Percentiles rank a stretch among this genome's conserved stretches.
These are phyloP conservation scores for Tilletia walkeri DNA, from an alignment of 1,284 basidiomycete genomes.

Conservation along the genomic window DNA sequence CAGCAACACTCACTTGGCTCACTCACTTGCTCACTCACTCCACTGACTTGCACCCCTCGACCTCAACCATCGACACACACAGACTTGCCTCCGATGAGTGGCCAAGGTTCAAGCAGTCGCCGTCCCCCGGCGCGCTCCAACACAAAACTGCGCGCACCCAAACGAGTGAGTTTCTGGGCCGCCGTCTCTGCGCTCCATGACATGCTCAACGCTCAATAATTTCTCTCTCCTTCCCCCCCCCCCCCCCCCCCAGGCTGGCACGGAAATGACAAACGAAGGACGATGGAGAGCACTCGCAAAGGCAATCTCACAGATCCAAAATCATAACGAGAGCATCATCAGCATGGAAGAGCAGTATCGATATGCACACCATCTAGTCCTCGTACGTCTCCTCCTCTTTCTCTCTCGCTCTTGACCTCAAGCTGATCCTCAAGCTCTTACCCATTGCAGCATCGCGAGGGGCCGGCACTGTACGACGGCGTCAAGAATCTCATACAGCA, in stretches of 20 bases:
- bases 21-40: too few relatives aligned
- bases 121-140: background rate
- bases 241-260: slow-evolving; percentile 34
- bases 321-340: slow-evolving; percentile 85
- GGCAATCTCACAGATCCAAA: slow-evolving; percentile 92
- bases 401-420: background rate
- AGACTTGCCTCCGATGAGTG: background rate
- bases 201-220: background rate
- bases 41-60: too few relatives aligned
- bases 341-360: slow-evolving; percentile 93
- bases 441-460: slow-evolving; percentile 63
- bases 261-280: slow-evolving; percentile 43
- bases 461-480: slow-evolving; percentile 83
- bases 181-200: background rate
- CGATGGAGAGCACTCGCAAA: slow-evolving; percentile 70
- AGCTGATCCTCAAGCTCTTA: background rate
- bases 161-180: slow-evolving; percentile 18
- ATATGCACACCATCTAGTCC: slow-evolving; percentile 50
- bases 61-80: too few relatives aligned
- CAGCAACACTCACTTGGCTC: too few relatives aligned
- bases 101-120: slow-evolving; percentile 5
- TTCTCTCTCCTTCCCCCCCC: slow-evolving; percentile 1
- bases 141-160: slow-evolving; percentile 20
- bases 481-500: slow-evolving; percentile 75
- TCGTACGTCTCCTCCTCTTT: slow-evolving; percentile 25